A percentile compares a stretch with the other conserved stretches of the same genome.
Evolutionary conservation across 2,329 filamentous ascomycete genomes (phyloP).

Genomic region (Cladorrhinum sp.): DNA sequence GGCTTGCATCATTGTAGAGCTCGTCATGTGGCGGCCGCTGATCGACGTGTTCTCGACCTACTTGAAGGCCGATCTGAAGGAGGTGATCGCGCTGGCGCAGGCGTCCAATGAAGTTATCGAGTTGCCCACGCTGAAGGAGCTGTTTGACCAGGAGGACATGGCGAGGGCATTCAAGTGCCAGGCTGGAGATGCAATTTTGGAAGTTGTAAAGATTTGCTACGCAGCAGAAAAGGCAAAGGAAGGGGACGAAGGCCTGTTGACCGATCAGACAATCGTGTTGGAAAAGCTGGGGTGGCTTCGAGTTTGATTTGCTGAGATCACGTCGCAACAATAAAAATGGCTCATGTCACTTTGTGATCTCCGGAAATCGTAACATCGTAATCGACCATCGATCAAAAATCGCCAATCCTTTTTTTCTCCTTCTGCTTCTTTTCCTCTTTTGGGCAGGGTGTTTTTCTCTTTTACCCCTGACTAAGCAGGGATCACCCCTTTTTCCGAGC

Average conservation of each 20-base stretch:
- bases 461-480: background rate
- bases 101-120: background rate
- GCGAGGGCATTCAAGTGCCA: background rate
- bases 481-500: background rate
- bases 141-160: background rate
- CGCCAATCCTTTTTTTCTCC: background rate
- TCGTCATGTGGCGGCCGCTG: constrained; percentile 19
- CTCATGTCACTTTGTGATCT: background rate
- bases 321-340: no score
- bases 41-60: constrained; percentile 9
- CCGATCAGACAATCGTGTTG: background rate
- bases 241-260: constrained; percentile 9
- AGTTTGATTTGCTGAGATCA: background rate
- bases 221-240: constrained; percentile 4
- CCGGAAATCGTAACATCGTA: background rate
- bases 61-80: background rate
- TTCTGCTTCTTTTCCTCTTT: background rate
- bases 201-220: constrained; percentile 1
- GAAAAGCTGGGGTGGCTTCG: background rate
- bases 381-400: background rate
- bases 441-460: background rate
- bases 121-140: background rate
- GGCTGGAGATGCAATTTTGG: constrained; percentile 3
- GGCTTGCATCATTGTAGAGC: constrained; percentile 19
- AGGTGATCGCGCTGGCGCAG: background rate